Conservation (phyloP, 108 stramenopile species). For the Cyclostephanos tholiformis region DNA sequence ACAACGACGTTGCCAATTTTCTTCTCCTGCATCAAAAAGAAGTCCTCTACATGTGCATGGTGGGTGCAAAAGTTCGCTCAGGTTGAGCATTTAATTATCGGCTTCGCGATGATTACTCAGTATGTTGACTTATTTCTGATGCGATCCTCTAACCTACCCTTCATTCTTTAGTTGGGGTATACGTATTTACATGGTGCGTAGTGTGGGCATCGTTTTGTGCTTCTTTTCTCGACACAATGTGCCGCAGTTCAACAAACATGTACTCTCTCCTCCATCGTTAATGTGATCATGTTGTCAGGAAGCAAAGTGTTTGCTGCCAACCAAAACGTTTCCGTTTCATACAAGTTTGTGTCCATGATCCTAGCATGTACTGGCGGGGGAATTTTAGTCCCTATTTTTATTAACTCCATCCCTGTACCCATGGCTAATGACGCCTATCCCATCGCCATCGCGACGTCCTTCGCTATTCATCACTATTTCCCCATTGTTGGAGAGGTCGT, state of each 20-base stretch:
- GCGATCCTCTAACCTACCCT: slow-evolving; percentile 28
- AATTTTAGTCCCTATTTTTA: slow-evolving; percentile 84
- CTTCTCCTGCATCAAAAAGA: slow-evolving; percentile 74
- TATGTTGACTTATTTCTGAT: not conserved
- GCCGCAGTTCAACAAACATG: not conserved
- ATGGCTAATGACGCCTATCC: slow-evolving; percentile 84
- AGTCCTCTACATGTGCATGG: slow-evolving; percentile 61
- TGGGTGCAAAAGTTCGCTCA: not conserved
- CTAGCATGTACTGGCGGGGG: slow-evolving; percentile 87
- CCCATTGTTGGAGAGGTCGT: slow-evolving; percentile 81
- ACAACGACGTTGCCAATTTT: slow-evolving; percentile 72
- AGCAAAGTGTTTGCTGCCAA: slow-evolving; percentile 71
- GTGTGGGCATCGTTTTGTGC: not conserved
- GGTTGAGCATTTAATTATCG: not conserved
- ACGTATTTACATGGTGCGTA: slow-evolving; percentile 72
- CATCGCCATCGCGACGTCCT: slow-evolving; percentile 72
- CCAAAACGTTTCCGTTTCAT: slow-evolving; percentile 54
- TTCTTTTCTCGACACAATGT: not conserved
- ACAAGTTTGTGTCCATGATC: slow-evolving; percentile 75
- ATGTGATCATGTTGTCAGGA: slow-evolving; percentile 32
- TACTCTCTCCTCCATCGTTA: not conserved
- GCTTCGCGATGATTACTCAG: not conserved
- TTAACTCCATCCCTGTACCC: slow-evolving; percentile 82
- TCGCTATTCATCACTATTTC: slow-evolving; percentile 71
- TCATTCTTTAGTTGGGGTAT: slow-evolving; percentile 77